A percentile compares a stretch with the other conserved stretches of the same genome.
phyloP scores from a whole-genome alignment of 495 filamentous ascomycete species.

The Aspergillus bertholletiae region DNA sequence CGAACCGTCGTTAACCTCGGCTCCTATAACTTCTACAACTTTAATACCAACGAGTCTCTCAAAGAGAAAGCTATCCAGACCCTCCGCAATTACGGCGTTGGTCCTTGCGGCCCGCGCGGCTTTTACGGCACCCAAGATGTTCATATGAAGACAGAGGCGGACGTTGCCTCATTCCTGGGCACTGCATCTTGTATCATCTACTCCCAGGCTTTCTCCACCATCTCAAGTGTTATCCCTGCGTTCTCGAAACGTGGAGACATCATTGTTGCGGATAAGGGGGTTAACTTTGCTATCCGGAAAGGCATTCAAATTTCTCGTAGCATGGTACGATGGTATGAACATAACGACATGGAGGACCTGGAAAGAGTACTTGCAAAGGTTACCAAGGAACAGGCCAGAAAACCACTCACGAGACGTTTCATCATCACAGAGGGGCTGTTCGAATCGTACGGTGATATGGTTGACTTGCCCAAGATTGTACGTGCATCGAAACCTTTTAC shows the following conservation, averaged over 20 bases:
- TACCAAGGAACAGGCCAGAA: slow-evolving; percentile 79
- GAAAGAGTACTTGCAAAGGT: slow-evolving; percentile 82
- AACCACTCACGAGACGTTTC: slow-evolving; percentile 87
- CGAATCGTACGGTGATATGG: slow-evolving; percentile 83
- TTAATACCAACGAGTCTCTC: slow-evolving; percentile 83
- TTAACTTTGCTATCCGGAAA: slow-evolving; percentile 91
- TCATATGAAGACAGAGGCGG: slow-evolving; percentile 92
- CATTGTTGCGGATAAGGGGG: slow-evolving; percentile 94
- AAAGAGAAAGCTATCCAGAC: slow-evolving; percentile 94
- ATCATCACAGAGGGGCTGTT: slow-evolving; percentile 96
- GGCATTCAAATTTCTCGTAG: slow-evolving; percentile 91
- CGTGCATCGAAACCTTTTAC: slow-evolving; percentile 23
- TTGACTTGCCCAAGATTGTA: slow-evolving; percentile 81
- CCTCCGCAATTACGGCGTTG: slow-evolving; percentile 90
- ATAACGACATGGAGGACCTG: slow-evolving; percentile 93
- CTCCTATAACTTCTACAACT: slow-evolving; percentile 95
- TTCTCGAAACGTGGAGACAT: slow-evolving; percentile 97
- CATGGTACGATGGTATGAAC: slow-evolving; percentile 88
- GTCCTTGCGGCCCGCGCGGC: slow-evolving; percentile 91
- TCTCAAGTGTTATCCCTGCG: slow-evolving; percentile 88
- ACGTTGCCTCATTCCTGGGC: slow-evolving; percentile 86
- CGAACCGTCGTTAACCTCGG: slow-evolving; percentile 88
- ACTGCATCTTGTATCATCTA: slow-evolving; percentile 88
- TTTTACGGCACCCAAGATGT: slow-evolving; percentile 99
- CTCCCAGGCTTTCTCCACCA: slow-evolving; percentile 91